Evolutionary conservation across 2,329 filamentous ascomycete species (phyloP).

Genomic region (Didymellaceae sp.): DNA sequence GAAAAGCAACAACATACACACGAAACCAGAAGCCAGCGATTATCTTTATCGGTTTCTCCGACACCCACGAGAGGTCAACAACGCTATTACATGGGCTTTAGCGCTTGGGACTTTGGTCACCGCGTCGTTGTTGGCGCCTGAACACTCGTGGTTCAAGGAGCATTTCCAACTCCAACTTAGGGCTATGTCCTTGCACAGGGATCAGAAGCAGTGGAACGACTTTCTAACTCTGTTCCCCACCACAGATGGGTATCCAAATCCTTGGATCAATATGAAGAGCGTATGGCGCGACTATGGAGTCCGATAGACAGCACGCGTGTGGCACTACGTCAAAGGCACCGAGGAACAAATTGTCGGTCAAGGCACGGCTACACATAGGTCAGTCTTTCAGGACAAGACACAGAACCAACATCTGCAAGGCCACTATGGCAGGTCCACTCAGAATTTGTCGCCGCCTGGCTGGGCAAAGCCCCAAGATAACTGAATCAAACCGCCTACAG

Average conservation of each 20-base stretch:
- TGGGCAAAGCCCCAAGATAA: no score
- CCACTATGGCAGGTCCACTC: no score
- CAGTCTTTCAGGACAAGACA: no score
- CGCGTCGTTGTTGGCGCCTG: constrained; percentile 15
- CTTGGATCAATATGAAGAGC: constrained; percentile 16
- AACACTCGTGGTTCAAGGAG: constrained; percentile 26
- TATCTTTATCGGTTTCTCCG: constrained; percentile 8
- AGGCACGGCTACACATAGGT: no score
- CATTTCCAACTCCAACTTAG: constrained; percentile 21
- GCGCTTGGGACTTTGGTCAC: constrained; percentile 27
- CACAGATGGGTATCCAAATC: constrained; percentile 15
- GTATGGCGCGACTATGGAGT: constrained; percentile 7
- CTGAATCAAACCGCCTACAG: no score
- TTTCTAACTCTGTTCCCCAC: constrained; percentile 21
- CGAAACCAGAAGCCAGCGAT: background rate
- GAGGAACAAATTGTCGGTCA: no score
- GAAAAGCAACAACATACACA: background rate
- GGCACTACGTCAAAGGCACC: no score
- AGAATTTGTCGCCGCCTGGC: no score
- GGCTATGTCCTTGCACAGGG: constrained; percentile 16
- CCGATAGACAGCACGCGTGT: background rate
- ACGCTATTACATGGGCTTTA: constrained; percentile 26
- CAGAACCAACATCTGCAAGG: no score
- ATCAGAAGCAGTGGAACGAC: constrained; percentile 7
- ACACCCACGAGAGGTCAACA: constrained; percentile 16